A percentile compares a stretch with the other conserved stretches of the same genome.
Conservation (phyloP, 2,329 filamentous ascomycete genomes). For the Furcasterigmium furcatum region DNA sequence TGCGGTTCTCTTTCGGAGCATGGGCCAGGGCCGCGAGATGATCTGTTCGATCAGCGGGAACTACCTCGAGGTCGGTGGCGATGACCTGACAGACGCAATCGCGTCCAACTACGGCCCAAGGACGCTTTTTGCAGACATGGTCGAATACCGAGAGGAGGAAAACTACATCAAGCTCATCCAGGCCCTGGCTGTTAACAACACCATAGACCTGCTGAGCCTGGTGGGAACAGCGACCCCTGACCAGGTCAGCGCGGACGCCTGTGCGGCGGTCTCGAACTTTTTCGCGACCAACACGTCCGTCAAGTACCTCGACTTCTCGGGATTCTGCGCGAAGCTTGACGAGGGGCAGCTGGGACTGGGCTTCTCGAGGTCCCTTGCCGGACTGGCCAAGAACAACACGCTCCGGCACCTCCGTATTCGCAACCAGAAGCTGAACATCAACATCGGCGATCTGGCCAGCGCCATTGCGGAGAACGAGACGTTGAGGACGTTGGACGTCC, state of each 20-base stretch:
- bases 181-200: slow-evolving; percentile 45
- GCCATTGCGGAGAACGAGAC: slow-evolving; percentile 45
- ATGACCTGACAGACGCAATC: slow-evolving; percentile 45
- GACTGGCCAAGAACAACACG: slow-evolving; percentile 38
- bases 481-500: slow-evolving; percentile 50
- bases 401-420: slow-evolving; percentile 50
- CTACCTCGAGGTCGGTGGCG: slow-evolving; percentile 48
- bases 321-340: slow-evolving; percentile 54
- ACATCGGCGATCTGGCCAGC: slow-evolving; percentile 48
- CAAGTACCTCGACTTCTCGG: slow-evolving; percentile 53
- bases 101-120: slow-evolving; percentile 43
- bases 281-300: slow-evolving; percentile 49
- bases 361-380: slow-evolving; percentile 46
- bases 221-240: slow-evolving; percentile 50
- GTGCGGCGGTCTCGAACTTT: slow-evolving; percentile 44
- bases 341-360: slow-evolving; percentile 53
- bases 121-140: slow-evolving; percentile 51
- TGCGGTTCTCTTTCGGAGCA: slow-evolving; percentile 46
- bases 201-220: slow-evolving; percentile 49
- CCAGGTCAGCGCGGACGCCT: slow-evolving; percentile 41
- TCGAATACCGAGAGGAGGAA: slow-evolving; percentile 50
- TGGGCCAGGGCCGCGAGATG: slow-evolving; percentile 44
- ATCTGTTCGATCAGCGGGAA: slow-evolving; percentile 49
- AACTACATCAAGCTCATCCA: slow-evolving; percentile 49
- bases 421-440: slow-evolving; percentile 52